phyloP scores from a whole-genome alignment of 2,329 filamentous ascomycete species.

The Ceratocystis variospora region DNA sequence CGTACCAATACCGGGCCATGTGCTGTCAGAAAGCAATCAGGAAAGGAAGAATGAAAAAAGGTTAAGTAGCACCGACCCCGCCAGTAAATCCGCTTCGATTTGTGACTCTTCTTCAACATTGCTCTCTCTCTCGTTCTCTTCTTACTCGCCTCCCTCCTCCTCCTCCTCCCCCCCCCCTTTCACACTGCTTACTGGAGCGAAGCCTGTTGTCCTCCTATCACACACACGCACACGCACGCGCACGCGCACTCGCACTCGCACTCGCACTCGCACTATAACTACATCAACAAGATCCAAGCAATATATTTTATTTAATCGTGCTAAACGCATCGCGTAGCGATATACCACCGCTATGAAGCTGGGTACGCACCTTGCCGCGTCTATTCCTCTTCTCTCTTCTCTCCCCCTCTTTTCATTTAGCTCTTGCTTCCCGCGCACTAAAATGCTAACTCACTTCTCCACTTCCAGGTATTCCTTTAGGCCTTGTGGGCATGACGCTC shows the following conservation, averaged over 20 bases:
- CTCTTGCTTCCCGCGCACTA: background rate
- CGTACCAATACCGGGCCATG: background rate
- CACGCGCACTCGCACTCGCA: background rate
- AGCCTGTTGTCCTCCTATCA: background rate
- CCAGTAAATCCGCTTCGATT: background rate
- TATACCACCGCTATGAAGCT: background rate
- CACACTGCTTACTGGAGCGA: background rate
- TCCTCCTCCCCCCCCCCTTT: background rate
- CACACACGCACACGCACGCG: background rate
- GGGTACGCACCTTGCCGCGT: background rate
- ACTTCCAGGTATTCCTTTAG: background rate
- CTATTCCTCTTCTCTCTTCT: slow-evolving; percentile 5
- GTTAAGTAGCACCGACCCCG: slow-evolving; percentile 6
- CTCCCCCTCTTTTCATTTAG: background rate
- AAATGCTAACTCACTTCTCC: background rate
- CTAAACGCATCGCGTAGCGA: background rate
- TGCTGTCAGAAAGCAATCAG: slow-evolving; percentile 1
- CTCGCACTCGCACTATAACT: background rate
- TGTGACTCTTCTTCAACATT: slow-evolving; percentile 1
- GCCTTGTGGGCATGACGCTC: slow-evolving; percentile 29
- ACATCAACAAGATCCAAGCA: background rate
- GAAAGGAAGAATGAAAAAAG: slow-evolving; percentile 1
- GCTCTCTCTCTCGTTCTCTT: background rate
- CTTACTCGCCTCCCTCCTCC: background rate
- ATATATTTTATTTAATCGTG: background rate